phyloP scores from a whole-genome alignment of 2,329 filamentous ascomycete genomes.

The Fusarium aywerte region DNA sequence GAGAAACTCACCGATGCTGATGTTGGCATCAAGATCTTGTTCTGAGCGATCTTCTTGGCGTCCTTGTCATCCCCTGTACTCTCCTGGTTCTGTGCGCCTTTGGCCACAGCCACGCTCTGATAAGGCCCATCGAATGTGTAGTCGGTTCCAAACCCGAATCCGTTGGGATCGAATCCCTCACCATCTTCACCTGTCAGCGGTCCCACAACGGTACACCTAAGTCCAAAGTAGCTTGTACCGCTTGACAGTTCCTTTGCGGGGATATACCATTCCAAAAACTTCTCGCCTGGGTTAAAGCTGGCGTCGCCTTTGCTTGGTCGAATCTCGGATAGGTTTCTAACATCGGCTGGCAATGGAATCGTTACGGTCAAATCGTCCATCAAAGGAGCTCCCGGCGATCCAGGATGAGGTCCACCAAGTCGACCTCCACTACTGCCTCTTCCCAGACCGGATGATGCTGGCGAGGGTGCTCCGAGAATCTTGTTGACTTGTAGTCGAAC shows the following conservation, averaged over 20 bases:
- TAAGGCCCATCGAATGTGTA: slow-evolving; percentile 68
- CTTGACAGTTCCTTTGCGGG: slow-evolving; percentile 78
- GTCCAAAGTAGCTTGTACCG: slow-evolving; percentile 73
- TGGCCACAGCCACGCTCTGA: slow-evolving; percentile 57
- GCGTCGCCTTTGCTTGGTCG: slow-evolving; percentile 85
- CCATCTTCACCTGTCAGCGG: slow-evolving; percentile 61
- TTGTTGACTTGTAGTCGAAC: slow-evolving; percentile 79
- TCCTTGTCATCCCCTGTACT: slow-evolving; percentile 59
- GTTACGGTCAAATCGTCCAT: slow-evolving; percentile 83
- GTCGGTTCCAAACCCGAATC: slow-evolving; percentile 63
- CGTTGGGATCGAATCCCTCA: slow-evolving; percentile 61
- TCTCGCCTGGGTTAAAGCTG: slow-evolving; percentile 78
- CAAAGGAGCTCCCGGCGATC: slow-evolving; percentile 67
- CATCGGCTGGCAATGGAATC: slow-evolving; percentile 80
- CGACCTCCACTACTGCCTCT: slow-evolving; percentile 57
- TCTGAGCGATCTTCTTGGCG: slow-evolving; percentile 69
- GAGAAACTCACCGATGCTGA: slow-evolving; percentile 79
- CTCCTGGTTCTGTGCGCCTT: slow-evolving; percentile 48
- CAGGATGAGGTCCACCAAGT: slow-evolving; percentile 57
- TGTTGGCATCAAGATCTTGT: slow-evolving; percentile 82
- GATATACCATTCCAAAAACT: slow-evolving; percentile 83
- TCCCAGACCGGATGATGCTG: slow-evolving; percentile 52
- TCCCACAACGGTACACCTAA: slow-evolving; percentile 85
- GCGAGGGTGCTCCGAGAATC: slow-evolving; percentile 62
- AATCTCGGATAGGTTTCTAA: slow-evolving; percentile 86